phyloP scores from a whole-genome alignment of 2,329 filamentous ascomycete species.

The Bipolaris gigantea region DNA sequence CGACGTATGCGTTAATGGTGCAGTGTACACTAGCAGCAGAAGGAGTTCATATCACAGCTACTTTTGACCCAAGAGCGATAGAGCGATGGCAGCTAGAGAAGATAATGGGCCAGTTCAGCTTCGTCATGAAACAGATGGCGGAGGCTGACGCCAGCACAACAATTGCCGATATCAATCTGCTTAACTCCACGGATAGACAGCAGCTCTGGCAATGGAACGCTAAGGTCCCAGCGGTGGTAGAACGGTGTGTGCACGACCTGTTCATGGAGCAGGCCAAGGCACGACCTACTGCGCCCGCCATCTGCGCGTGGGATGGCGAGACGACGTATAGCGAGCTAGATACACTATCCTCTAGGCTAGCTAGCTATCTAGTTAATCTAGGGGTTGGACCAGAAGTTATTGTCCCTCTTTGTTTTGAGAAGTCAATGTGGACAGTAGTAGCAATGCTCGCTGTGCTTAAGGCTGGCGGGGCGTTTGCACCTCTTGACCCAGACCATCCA shows the following conservation, averaged over 20 bases:
- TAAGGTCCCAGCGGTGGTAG: neutral
- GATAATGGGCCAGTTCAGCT: slow-evolving; percentile 16
- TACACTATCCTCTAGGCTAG: neutral
- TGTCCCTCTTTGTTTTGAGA: slow-evolving; percentile 33
- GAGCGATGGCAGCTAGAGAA: slow-evolving; percentile 5
- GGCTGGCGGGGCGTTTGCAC: slow-evolving; percentile 32
- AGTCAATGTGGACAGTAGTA: slow-evolving; percentile 29
- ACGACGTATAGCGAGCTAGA: slow-evolving; percentile 14
- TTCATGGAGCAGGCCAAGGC: neutral
- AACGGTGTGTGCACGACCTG: slow-evolving; percentile 12
- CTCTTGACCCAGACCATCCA: neutral
- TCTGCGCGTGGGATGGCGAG: slow-evolving; percentile 13
- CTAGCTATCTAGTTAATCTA: neutral
- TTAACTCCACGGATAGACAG: no score
- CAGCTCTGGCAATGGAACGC: neutral
- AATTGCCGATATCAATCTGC: no score
- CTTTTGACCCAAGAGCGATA: slow-evolving; percentile 15
- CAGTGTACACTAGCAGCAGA: neutral
- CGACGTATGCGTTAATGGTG: neutral
- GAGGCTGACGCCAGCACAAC: no score
- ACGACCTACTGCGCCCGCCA: neutral
- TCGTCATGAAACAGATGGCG: slow-evolving; percentile 16
- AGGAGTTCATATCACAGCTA: slow-evolving; percentile 20
- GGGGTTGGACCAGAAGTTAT: neutral
- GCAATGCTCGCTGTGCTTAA: slow-evolving; percentile 49